Percentiles rank a stretch among this genome's conserved stretches.
These are phyloP conservation scores for Nannochloris sp. DNA, from an alignment of 139 green algal genomes.

Conservation along the genomic window DNA sequence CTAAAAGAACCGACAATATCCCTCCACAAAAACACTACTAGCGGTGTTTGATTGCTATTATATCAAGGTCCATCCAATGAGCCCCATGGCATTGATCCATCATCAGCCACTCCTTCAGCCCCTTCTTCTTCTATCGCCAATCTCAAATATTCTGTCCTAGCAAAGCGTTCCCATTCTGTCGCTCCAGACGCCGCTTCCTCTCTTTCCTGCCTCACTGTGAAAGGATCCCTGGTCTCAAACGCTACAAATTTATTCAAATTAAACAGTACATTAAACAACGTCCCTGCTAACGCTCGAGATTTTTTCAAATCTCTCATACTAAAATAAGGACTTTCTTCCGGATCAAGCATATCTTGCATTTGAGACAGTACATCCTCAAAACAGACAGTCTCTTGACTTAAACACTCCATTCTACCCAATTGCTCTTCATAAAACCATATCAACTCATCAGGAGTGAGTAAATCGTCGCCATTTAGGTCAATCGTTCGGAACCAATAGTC, in stretches of 20 bases:
- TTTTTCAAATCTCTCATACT: conserved; percentile 79
- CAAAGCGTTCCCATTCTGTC: conserved; percentile 82
- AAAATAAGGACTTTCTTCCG: conserved; percentile 39
- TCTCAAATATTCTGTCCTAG: conserved; percentile 73
- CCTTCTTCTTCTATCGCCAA: conserved; percentile 85
- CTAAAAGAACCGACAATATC: too few species aligned
- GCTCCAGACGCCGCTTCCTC: conserved; percentile 57
- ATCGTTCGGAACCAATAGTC: conserved; percentile 95
- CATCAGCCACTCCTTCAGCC: conserved; percentile 39
- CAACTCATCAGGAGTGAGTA: conserved; percentile 80
- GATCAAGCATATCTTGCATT: conserved; percentile 95
- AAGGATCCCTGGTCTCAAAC: conserved; percentile 92
- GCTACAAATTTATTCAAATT: conserved; percentile 99
- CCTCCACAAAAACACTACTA: too few species aligned
- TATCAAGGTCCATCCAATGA: background rate
- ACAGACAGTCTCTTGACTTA: conserved; percentile 60
- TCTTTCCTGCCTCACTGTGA: conserved; percentile 61
- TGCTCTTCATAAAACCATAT: conserved; percentile 98
- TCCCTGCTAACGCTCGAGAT: conserved; percentile 56
- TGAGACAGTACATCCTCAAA: conserved; percentile 70
- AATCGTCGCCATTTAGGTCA: conserved; percentile 88
- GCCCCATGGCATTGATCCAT: background rate
- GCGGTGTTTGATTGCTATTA: too few species aligned
- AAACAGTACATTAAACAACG: conserved; percentile 98
- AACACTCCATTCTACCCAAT: conserved; percentile 93